Base-by-base conservation (phyloP, 176 grass and related monocot species). In the Dendrocalamus sinicus region DNA sequence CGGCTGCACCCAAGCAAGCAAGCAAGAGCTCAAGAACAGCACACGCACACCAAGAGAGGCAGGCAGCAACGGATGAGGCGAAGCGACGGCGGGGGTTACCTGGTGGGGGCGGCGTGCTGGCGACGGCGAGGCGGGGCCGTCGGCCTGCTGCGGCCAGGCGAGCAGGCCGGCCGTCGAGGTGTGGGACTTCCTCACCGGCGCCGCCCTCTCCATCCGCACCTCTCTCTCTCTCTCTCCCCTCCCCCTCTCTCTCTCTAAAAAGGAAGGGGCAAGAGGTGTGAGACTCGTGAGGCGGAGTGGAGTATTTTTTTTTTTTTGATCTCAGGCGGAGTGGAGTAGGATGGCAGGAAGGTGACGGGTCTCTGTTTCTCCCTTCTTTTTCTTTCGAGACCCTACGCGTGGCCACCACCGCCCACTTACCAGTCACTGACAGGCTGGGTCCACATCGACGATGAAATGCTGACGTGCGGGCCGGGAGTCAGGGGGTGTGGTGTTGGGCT, bases 121-220 rank as follows among this genome's bases (percentile, higher is more conserved):
- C 35, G 66, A 65, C 19, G 92, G 81, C 52, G 92, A 73, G 9
- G 83, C 57, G 17, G 89, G 66, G 28, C 82, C 86, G 24, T 72
- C 23, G 58, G 45, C 76, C 48, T 84, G 72, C 51, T 83, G 82
- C 55, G 89, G 80, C 95, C 95, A 97, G 6, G 95, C 83, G 66
- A 94, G 86, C 65, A 97, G 92, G 93, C 93, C 91, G 47, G 92
- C 91, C 39, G 92, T 97, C 5, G 81, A 86, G 89, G 86, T 88
- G 92, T 92, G 95, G 66, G 95, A 92, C 83, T 89, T 97, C 84
- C 95, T 89, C 84, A 92, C 91, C 86, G 92, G 95, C 77, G 89
- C 86, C 71, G 84, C 73, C 79, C 89, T 84, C 85, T 97, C 92
- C 95, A 97, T 97, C 83, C 70, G 50, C 39, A 4, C 50, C 12